Conservation (phyloP, 225 moss, liverwort and hornwort genomes). For the Straminergon stramineum region DNA sequence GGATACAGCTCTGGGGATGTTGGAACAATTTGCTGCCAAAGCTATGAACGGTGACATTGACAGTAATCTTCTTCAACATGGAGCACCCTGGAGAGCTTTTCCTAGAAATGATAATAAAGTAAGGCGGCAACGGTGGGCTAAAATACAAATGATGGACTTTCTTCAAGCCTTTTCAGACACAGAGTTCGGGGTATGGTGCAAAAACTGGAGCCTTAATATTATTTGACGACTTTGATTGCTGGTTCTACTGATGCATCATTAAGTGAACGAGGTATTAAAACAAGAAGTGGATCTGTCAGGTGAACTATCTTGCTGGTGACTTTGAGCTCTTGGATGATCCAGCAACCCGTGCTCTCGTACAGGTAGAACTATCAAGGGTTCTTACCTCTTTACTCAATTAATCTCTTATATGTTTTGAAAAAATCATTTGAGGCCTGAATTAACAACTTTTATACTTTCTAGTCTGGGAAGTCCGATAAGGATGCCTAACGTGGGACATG, state of each 20-base stretch:
- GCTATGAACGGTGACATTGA: conserved; percentile 41
- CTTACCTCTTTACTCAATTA: neutral
- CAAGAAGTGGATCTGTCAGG: conserved; percentile 19
- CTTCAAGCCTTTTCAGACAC: conserved; percentile 60
- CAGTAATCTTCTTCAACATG: conserved; percentile 53
- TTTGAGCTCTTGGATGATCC: conserved; percentile 83
- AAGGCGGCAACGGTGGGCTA: conserved; percentile 53
- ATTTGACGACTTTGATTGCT: neutral
- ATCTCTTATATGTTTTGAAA: neutral
- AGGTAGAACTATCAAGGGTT: conserved; percentile 24
- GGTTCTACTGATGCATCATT: neutral
- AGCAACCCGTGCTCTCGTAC: conserved; percentile 58
- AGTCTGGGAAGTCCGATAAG: neutral
- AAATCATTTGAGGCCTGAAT: neutral
- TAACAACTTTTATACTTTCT: neutral
- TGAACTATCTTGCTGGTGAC: conserved; percentile 70
- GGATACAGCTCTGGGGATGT: conserved; percentile 42
- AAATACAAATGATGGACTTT: conserved; percentile 75
- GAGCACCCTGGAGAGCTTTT: conserved; percentile 72
- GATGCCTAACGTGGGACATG: neutral
- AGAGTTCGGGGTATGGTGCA: conserved; percentile 59
- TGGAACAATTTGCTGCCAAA: conserved; percentile 67
- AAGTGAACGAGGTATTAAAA: neutral
- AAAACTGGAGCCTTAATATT: neutral
- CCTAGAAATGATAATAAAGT: conserved; percentile 25